Evolutionary conservation across 371 early-diverging fungal species (phyloP).

Genomic region (Mucor indicus): DNA sequence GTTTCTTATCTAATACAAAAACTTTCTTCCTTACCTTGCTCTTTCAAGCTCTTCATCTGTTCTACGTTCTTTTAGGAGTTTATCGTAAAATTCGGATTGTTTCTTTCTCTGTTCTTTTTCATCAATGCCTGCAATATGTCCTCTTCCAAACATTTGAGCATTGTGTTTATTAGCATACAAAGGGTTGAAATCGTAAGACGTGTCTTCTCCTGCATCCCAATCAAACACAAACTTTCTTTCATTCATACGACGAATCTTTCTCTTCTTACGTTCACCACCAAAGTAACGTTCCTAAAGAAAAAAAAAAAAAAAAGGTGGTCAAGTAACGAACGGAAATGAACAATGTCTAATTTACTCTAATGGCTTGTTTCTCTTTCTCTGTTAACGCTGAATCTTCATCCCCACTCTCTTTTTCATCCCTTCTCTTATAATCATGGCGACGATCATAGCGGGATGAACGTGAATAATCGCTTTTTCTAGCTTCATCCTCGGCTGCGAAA

Average conservation of each 20-base stretch:
- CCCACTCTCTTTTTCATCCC: constrained; percentile 3
- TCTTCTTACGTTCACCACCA: constrained; percentile 76
- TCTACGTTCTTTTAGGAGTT: constrained; percentile 65
- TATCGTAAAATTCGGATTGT: constrained; percentile 68
- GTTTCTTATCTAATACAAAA: background rate
- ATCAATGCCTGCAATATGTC: constrained; percentile 90
- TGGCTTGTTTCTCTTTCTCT: constrained; percentile 50
- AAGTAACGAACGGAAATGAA: background rate
- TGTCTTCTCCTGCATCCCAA: constrained; percentile 95
- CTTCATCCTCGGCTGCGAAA: constrained; percentile 50
- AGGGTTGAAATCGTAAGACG: constrained; percentile 89
- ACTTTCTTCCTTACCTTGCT: constrained; percentile 35
- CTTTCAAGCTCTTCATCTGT: constrained; percentile 67
- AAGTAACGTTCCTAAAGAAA: constrained; percentile 76
- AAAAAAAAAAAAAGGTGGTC: background rate
- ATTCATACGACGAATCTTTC: constrained; percentile 80
- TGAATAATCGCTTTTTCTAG: constrained; percentile 32
- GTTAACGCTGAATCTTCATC: constrained; percentile 24
- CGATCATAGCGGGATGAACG: constrained; percentile 19
- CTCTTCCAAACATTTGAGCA: constrained; percentile 88
- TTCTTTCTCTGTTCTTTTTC: constrained; percentile 70
- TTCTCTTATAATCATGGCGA: constrained; percentile 15
- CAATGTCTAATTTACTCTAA: constrained; percentile 26
- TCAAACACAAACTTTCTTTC: constrained; percentile 96
- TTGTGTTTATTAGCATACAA: constrained; percentile 81